A percentile compares a stretch with the other conserved stretches of the same genome.
phyloP scores from a whole-genome alignment of 345 rosid genomes.

The Aquilaria yunnanensis region DNA sequence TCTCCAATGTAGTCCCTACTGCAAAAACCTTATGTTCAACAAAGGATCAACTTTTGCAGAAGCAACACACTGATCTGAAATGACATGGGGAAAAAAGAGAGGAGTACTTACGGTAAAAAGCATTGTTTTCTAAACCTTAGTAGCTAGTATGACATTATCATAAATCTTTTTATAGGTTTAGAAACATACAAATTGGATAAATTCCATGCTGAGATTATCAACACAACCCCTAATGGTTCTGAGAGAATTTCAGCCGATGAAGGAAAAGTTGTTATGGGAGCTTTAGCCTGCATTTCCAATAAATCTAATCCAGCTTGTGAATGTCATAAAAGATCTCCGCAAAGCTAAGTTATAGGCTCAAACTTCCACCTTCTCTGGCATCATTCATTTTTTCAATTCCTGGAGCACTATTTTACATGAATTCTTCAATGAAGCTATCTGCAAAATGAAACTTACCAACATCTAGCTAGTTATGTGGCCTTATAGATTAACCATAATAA shows the following conservation, averaged over 20 bases:
- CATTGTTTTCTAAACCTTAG: no score
- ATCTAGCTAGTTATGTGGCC: no score
- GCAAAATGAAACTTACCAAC: conserved; percentile 21
- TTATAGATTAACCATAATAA: no score
- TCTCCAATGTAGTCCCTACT: no score
- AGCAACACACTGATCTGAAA: no score
- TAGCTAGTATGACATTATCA: no score
- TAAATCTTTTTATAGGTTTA: no score
- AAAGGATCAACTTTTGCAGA: no score
- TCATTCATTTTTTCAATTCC: conserved; percentile 65
- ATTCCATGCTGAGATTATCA: conserved; percentile 90
- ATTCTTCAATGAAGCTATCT: conserved; percentile 57
- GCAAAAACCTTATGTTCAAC: no score
- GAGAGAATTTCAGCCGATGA: conserved; percentile 82
- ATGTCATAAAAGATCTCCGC: not conserved
- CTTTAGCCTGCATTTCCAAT: conserved; percentile 47
- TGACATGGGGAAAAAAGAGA: no score
- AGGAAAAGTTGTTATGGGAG: conserved; percentile 69
- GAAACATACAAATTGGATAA: conserved; percentile 65
- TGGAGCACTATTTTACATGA: conserved; percentile 50
- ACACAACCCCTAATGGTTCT: conserved; percentile 82
- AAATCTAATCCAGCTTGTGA: not conserved
- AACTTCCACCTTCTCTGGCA: conserved; percentile 52
- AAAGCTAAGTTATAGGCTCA: not conserved
- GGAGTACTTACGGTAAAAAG: no score